A percentile compares a stretch with the other conserved stretches of the same genome.
Conservation (phyloP, 2,329 filamentous ascomycete species). For the Dichotomopilus funicola region DNA sequence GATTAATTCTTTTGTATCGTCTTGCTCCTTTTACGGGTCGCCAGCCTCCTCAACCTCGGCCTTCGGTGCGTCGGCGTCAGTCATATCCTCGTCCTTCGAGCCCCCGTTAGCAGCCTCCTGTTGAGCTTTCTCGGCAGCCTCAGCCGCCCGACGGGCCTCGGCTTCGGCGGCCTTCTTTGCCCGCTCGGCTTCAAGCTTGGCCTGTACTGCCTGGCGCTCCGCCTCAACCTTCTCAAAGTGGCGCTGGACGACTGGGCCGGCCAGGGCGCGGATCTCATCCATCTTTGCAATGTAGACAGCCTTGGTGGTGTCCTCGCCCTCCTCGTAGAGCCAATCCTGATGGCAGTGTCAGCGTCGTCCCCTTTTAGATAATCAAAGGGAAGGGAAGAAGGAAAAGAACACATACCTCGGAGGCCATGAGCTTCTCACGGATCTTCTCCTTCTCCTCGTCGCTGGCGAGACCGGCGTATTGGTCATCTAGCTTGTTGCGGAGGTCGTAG, state of each 20-base stretch:
- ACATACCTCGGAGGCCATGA: constrained; percentile 78
- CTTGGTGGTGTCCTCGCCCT: constrained; percentile 91
- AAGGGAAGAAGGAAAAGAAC: neutral
- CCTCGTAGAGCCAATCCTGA: constrained; percentile 97
- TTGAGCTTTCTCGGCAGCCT: constrained; percentile 44
- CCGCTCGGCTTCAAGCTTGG: constrained; percentile 70
- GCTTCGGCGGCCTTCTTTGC: constrained; percentile 62
- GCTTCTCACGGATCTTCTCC: constrained; percentile 73
- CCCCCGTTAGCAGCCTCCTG: constrained; percentile 33
- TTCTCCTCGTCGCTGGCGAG: constrained; percentile 92
- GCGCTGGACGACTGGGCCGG: constrained; percentile 86
- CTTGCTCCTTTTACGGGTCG: constrained; percentile 13
- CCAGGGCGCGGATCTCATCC: constrained; percentile 86
- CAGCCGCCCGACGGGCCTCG: constrained; percentile 45
- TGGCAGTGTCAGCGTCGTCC: constrained; percentile 20
- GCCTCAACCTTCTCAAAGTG: constrained; percentile 92
- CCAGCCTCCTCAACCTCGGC: constrained; percentile 43
- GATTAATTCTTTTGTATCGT: neutral
- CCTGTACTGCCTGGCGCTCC: constrained; percentile 72
- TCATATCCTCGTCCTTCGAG: constrained; percentile 56
- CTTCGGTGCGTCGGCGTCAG: constrained; percentile 51
- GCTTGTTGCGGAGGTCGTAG: constrained; percentile 93
- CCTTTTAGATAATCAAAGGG: neutral
- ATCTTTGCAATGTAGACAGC: constrained; percentile 90
- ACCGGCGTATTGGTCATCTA: constrained; percentile 84